phyloP scores from a whole-genome alignment of 495 filamentous ascomycete species.

The Cercophora samala region DNA sequence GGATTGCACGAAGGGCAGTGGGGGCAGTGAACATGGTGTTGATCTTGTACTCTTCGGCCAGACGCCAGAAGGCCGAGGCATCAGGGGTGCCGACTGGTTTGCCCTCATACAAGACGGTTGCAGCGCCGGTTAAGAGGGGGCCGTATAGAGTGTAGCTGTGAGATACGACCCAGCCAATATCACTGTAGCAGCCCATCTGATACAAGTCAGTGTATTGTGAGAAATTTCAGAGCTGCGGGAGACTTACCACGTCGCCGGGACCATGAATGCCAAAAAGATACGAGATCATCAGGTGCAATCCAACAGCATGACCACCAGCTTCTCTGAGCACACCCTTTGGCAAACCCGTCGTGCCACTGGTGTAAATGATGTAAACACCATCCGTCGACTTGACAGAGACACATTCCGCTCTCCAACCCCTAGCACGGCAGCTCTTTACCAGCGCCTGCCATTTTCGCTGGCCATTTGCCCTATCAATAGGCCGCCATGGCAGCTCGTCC shows the following conservation, averaged over 20 bases:
- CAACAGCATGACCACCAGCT: constrained; percentile 84
- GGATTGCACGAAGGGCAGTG: constrained; percentile 80
- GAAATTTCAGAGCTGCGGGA: constrained; percentile 3
- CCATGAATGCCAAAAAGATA: constrained; percentile 77
- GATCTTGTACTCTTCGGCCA: constrained; percentile 79
- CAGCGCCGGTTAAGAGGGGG: constrained; percentile 70
- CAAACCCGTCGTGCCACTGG: constrained; percentile 79
- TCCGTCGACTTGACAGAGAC: constrained; percentile 77
- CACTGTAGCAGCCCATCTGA: constrained; percentile 45
- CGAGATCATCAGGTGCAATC: constrained; percentile 71
- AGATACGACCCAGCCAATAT: constrained; percentile 83
- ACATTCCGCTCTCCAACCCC: constrained; percentile 62
- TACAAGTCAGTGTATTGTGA: not conserved
- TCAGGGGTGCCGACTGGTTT: constrained; percentile 90
- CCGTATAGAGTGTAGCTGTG: constrained; percentile 85
- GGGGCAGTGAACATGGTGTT: constrained; percentile 83
- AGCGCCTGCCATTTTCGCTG: constrained; percentile 78
- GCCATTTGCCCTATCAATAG: constrained; percentile 57
- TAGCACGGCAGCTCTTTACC: constrained; percentile 60
- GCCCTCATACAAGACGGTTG: constrained; percentile 86
- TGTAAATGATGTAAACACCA: constrained; percentile 88
- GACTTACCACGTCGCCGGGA: constrained; percentile 64
- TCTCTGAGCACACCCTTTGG: constrained; percentile 87
- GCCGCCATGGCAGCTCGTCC: constrained; percentile 70
- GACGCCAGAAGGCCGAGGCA: constrained; percentile 81